A percentile compares a stretch with the other conserved stretches of the same genome.
Conservation (phyloP, 805 yeast species). For the Wickerhamiella spandovensis region DNA sequence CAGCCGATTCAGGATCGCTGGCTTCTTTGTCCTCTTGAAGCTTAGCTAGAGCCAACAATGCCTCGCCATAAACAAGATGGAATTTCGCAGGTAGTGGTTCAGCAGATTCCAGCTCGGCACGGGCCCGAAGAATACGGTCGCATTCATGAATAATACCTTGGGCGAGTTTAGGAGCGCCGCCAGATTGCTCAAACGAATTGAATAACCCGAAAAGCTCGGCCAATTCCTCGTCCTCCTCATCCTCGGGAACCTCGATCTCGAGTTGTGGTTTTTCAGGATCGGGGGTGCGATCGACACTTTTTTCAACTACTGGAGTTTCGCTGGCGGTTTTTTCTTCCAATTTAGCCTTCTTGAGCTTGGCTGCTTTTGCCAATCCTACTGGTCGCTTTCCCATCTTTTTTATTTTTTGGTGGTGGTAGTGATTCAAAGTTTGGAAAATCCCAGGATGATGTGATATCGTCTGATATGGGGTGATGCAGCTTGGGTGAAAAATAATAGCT, state of each 20-base stretch:
- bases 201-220: constrained; percentile 64
- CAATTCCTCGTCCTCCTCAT: constrained; percentile 66
- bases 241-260: constrained; percentile 56
- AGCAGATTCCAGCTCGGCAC: constrained; percentile 18
- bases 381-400: constrained; percentile 43
- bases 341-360: constrained; percentile 30
- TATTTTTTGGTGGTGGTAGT: neutral
- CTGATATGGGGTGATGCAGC: neutral
- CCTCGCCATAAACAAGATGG: constrained; percentile 60
- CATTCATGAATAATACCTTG: constrained; percentile 87
- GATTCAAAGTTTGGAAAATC: neutral
- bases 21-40: constrained; percentile 16
- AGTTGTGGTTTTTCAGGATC: constrained; percentile 28
- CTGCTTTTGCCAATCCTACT: constrained; percentile 47
- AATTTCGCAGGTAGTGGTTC: constrained; percentile 30
- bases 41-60: constrained; percentile 28
- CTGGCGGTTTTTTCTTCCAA: neutral
- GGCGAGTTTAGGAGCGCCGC: constrained; percentile 29
- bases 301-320: constrained; percentile 8
- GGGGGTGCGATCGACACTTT: neutral
- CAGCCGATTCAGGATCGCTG: constrained; percentile 28
- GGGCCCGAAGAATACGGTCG: constrained; percentile 46
- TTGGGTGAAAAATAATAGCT: neutral
- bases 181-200: constrained; percentile 46
- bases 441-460: constrained; percentile 1